Conservation (phyloP, 345 rosid species). For the Boechera stricta region DNA sequence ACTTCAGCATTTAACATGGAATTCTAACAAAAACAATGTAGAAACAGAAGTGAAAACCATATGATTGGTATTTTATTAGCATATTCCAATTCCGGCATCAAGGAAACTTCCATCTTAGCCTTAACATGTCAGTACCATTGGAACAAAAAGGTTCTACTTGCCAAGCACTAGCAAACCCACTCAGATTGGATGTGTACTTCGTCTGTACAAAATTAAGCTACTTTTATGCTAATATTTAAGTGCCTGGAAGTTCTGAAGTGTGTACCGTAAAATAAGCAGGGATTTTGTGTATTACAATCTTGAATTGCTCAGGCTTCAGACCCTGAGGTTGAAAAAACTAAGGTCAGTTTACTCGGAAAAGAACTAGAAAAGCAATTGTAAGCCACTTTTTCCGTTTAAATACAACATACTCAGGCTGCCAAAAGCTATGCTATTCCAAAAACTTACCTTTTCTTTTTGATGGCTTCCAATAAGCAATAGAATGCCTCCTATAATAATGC, state of each 20-base stretch:
- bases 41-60: neutral
- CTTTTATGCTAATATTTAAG: neutral
- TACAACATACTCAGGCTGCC: constrained; percentile 11
- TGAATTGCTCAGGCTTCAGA: constrained; percentile 82
- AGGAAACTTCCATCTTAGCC: neutral
- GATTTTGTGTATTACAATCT: constrained; percentile 80
- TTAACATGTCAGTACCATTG: neutral
- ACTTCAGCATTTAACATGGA: constrained; percentile 18
- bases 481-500: constrained; percentile 78
- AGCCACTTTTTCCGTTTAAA: neutral
- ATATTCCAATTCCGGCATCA: neutral
- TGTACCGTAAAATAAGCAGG: constrained; percentile 97
- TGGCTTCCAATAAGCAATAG: constrained; percentile 93
- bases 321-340: constrained; percentile 54
- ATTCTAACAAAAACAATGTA: neutral
- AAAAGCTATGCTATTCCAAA: neutral
- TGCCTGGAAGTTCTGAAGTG: constrained; percentile 7
- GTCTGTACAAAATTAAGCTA: constrained; percentile 21
- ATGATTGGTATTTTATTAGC: neutral
- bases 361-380: neutral
- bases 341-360: constrained; percentile 1
- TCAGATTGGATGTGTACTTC: neutral
- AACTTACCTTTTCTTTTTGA: constrained; percentile 80
- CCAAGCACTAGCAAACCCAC: neutral
- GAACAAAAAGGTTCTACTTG: neutral